Conservation (phyloP, 306 rosid genomes). For the Citrullus mucosospermus region DNA sequence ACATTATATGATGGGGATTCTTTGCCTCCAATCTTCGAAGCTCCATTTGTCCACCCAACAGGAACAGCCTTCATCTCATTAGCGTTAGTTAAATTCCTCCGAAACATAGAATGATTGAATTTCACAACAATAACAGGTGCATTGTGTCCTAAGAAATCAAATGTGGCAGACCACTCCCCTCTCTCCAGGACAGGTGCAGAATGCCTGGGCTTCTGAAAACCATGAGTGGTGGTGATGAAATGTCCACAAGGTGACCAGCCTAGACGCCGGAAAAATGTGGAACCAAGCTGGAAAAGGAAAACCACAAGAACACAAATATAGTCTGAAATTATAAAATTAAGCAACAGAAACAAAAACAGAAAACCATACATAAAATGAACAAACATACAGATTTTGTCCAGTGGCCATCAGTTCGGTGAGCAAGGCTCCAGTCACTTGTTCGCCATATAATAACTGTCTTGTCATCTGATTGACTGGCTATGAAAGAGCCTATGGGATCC, state of each 20-base stretch:
- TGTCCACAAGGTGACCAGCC: conserved; percentile 99
- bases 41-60: conserved; percentile 83
- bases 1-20: conserved; percentile 87
- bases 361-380: neutral
- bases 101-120: conserved; percentile 94
- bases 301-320: neutral
- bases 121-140: conserved; percentile 93
- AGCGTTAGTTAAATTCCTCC: conserved; percentile 46
- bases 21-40: conserved; percentile 63
- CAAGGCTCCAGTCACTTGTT: conserved; percentile 99
- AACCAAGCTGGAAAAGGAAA: conserved; percentile 76
- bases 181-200: conserved; percentile 98
- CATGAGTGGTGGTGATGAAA: conserved; percentile 95
- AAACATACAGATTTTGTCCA: conserved; percentile 89
- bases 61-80: conserved; percentile 65
- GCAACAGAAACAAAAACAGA: neutral
- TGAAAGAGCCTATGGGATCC: conserved; percentile 98
- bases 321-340: neutral
- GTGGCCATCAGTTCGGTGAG: conserved; percentile 92
- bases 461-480: conserved; percentile 98
- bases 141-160: conserved; percentile 95
- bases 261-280: conserved; percentile 94
- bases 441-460: conserved; percentile 96
- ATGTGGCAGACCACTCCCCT: conserved; percentile 99
- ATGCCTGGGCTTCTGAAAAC: conserved; percentile 99